phyloP scores from a whole-genome alignment of 2,329 filamentous ascomycete genomes.

The Phaeosphaeriaceae sp. region DNA sequence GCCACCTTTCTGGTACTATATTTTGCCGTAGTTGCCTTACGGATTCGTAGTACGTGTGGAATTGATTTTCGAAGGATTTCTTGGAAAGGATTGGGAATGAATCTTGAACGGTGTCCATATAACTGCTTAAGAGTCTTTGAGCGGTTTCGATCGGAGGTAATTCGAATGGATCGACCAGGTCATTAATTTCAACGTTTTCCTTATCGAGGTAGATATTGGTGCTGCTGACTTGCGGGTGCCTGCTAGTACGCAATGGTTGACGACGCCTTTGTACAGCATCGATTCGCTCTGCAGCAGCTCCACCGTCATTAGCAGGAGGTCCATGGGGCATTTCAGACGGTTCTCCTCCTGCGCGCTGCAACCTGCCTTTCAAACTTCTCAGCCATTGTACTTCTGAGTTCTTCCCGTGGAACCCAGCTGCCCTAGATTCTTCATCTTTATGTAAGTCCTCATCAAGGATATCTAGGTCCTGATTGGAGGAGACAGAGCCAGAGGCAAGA shows the following conservation, averaged over 20 bases:
- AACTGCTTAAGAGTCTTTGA: slow-evolving; percentile 42
- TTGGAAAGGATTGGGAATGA: slow-evolving; percentile 32
- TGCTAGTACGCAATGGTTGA: slow-evolving; percentile 4
- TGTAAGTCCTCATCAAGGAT: slow-evolving; percentile 38
- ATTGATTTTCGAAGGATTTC: slow-evolving; percentile 27
- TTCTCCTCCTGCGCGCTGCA: slow-evolving; percentile 9
- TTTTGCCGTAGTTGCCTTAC: slow-evolving; percentile 7
- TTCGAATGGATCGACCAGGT: slow-evolving; percentile 31
- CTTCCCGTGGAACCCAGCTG: slow-evolving; percentile 42
- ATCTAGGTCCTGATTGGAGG: slow-evolving; percentile 38
- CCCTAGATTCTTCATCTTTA: slow-evolving; percentile 28
- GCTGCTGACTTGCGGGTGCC: slow-evolving; percentile 17
- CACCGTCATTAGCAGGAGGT: slow-evolving; percentile 17
- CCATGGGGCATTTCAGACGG: slow-evolving; percentile 20
- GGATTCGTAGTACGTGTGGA: slow-evolving; percentile 22
- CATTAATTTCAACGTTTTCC: slow-evolving; percentile 30
- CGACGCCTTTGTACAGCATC: slow-evolving; percentile 27
- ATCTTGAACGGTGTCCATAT: slow-evolving; percentile 12
- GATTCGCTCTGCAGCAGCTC: slow-evolving; percentile 17
- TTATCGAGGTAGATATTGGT: slow-evolving; percentile 46
- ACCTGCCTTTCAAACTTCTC: slow-evolving; percentile 33
- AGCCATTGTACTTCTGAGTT: slow-evolving; percentile 45
- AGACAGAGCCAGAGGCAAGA: slow-evolving; percentile 26
- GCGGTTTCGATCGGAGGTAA: slow-evolving; percentile 41
- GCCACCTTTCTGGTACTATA: slow-evolving; percentile 37